Evolutionary conservation across 371 early-diverging fungal species (phyloP).

Genomic region (Haplosporangium sp.): DNA sequence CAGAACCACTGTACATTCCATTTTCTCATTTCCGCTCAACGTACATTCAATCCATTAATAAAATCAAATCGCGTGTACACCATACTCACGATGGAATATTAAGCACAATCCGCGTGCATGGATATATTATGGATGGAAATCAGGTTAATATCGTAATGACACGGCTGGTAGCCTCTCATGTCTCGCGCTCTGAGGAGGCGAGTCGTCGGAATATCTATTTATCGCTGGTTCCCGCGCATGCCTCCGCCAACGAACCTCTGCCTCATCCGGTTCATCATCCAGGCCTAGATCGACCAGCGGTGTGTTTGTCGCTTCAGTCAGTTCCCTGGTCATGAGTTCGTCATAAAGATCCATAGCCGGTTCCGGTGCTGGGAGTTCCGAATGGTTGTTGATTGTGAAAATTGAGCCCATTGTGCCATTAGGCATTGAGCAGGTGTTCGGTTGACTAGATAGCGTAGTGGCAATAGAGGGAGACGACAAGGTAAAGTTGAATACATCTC

Average conservation of each 20-base stretch:
- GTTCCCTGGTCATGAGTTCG: conserved; percentile 39
- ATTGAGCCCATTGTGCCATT: not conserved
- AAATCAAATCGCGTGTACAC: too few relatives aligned
- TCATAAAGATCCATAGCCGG: conserved; percentile 39
- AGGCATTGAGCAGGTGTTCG: not conserved
- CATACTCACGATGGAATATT: too few relatives aligned
- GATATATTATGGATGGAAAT: too few relatives aligned
- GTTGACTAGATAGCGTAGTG: not conserved
- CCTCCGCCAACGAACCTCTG: conserved; percentile 22
- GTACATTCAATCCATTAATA: too few relatives aligned
- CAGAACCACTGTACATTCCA: too few relatives aligned
- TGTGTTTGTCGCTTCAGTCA: conserved; percentile 42
- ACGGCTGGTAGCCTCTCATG: conserved; percentile 34
- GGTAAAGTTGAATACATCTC: not conserved
- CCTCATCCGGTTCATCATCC: conserved; percentile 12
- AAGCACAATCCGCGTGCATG: too few relatives aligned
- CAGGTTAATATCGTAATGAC: conserved; percentile 9
- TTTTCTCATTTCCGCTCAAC: too few relatives aligned
- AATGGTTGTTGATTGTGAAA: not conserved
- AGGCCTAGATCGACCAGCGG: conserved; percentile 31
- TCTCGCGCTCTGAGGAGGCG: conserved; percentile 5
- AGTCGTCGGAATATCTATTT: conserved; percentile 21
- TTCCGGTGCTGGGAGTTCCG: not conserved
- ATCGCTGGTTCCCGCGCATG: conserved; percentile 49
- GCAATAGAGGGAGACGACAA: not conserved